Conservation (phyloP, 1,284 basidiomycete species). For the Coriolopsis trogii region DNA sequence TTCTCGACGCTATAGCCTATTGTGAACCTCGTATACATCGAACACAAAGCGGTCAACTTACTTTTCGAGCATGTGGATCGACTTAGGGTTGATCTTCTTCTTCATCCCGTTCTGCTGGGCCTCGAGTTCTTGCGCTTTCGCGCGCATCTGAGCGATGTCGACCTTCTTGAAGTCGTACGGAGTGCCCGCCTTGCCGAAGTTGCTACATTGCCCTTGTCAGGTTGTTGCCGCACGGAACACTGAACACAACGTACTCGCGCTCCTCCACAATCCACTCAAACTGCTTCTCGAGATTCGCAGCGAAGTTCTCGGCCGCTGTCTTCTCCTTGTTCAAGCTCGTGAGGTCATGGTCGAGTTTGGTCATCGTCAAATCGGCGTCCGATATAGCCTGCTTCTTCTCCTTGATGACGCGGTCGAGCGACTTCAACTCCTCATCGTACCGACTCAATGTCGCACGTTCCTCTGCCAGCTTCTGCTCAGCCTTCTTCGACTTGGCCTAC, state of each 20-base stretch:
- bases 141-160: slow-evolving; percentile 67
- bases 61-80: slow-evolving; percentile 96
- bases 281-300: slow-evolving; percentile 76
- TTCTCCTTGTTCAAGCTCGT: slow-evolving; percentile 57
- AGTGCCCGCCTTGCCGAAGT: slow-evolving; percentile 83
- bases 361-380: slow-evolving; percentile 73
- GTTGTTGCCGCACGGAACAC: not conserved
- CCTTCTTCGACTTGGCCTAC: slow-evolving; percentile 64
- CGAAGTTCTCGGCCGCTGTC: slow-evolving; percentile 43
- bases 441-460: slow-evolving; percentile 86
- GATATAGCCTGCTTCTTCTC: slow-evolving; percentile 77
- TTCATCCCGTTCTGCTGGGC: slow-evolving; percentile 86
- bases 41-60: slow-evolving; percentile 39
- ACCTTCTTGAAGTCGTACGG: slow-evolving; percentile 84
- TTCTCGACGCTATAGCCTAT: slow-evolving; percentile 81
- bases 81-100: slow-evolving; percentile 95
- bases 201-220: slow-evolving; percentile 39
- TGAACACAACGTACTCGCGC: slow-evolving; percentile 61
- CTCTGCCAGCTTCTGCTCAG: slow-evolving; percentile 75
- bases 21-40: not conserved
- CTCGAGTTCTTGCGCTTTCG: slow-evolving; percentile 79
- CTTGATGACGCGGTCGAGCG: slow-evolving; percentile 82
- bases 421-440: slow-evolving; percentile 88
- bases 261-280: slow-evolving; percentile 91
- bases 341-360: slow-evolving; percentile 59